Percentiles rank a stretch among this genome's conserved stretches.
phyloP scores from a whole-genome alignment of 805 yeast genomes.

The Candida gorgasii region DNA sequence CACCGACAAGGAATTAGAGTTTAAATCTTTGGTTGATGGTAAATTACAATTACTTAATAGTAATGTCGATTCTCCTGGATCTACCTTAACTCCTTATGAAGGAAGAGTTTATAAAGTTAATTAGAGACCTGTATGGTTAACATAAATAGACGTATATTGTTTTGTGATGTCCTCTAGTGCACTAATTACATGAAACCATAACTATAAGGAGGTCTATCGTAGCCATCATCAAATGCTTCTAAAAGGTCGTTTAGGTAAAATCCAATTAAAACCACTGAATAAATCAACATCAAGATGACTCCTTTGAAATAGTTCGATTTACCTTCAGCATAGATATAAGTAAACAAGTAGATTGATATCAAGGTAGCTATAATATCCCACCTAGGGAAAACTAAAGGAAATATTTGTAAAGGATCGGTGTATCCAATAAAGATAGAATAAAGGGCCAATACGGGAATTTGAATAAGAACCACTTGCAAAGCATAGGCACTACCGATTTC shows the following conservation, averaged over 20 bases:
- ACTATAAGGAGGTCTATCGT: conserved; percentile 10
- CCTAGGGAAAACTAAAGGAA: conserved; percentile 85
- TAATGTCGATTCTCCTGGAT: conserved; percentile 25
- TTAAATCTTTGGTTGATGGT: conserved; percentile 29
- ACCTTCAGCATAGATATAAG: conserved; percentile 95
- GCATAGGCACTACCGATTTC: conserved; percentile 98
- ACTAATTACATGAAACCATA: neutral
- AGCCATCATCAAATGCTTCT: conserved; percentile 32
- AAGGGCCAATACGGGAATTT: conserved; percentile 86
- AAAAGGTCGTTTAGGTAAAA: conserved; percentile 63
- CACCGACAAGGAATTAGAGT: conserved; percentile 31
- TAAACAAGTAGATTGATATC: conserved; percentile 83
- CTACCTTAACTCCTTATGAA: conserved; percentile 44
- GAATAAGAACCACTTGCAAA: conserved; percentile 88
- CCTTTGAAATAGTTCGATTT: conserved; percentile 96
- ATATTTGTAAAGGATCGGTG: conserved; percentile 49
- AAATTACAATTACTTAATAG: conserved; percentile 27
- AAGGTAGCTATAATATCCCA: conserved; percentile 92
- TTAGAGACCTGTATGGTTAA: no score
- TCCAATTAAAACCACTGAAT: conserved; percentile 74
- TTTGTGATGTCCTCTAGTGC: no score
- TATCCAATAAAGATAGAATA: conserved; percentile 57
- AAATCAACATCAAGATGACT: conserved; percentile 76
- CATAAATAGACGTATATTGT: no score
- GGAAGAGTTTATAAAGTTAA: conserved; percentile 37